These are phyloP conservation scores for Fraxinus angustifolia DNA, from an alignment of 305 asterid species.

Conservation along the genomic window DNA sequence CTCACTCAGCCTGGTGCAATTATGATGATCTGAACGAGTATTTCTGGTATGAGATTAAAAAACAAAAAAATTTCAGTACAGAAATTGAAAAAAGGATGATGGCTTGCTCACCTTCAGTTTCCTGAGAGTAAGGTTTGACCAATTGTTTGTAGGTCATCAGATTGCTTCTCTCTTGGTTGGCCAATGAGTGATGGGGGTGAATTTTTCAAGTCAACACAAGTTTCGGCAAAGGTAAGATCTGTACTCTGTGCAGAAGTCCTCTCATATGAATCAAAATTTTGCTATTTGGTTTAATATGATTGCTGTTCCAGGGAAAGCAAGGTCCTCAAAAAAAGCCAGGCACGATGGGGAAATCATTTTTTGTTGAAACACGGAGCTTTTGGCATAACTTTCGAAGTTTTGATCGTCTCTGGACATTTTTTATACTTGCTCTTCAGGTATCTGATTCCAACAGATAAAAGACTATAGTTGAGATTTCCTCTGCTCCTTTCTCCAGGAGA, in stretches of 20 bases:
- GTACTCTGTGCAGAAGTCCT: conserved; percentile 10
- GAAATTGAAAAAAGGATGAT: neutral
- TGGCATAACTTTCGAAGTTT: conserved; percentile 96
- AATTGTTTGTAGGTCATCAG: conserved; percentile 64
- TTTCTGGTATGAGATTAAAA: conserved; percentile 66
- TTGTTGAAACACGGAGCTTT: conserved; percentile 90
- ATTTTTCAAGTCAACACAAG: conserved; percentile 76
- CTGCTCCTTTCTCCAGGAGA: conserved; percentile 21
- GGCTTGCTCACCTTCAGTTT: conserved; percentile 20
- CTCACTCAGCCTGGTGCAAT: conserved; percentile 97
- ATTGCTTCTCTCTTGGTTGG: conserved; percentile 97
- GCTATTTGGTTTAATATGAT: conserved; percentile 30
- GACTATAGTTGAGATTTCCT: neutral
- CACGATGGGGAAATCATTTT: conserved; percentile 83
- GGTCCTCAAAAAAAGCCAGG: conserved; percentile 40
- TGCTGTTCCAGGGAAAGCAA: conserved; percentile 64
- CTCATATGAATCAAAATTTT: conserved; percentile 11
- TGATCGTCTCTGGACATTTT: conserved; percentile 97
- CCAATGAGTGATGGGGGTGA: conserved; percentile 98
- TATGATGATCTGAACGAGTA: conserved; percentile 94
- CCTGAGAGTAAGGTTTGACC: conserved; percentile 23
- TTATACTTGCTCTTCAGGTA: conserved; percentile 83
- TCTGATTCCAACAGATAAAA: conserved; percentile 22
- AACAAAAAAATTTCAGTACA: conserved; percentile 1
- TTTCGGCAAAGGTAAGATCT: conserved; percentile 46